Evolutionary conservation across 2,329 filamentous ascomycete genomes (phyloP), one percentile per base, ranked within the genome.

Genomic region (Fusarium verrucosum): DNA sequence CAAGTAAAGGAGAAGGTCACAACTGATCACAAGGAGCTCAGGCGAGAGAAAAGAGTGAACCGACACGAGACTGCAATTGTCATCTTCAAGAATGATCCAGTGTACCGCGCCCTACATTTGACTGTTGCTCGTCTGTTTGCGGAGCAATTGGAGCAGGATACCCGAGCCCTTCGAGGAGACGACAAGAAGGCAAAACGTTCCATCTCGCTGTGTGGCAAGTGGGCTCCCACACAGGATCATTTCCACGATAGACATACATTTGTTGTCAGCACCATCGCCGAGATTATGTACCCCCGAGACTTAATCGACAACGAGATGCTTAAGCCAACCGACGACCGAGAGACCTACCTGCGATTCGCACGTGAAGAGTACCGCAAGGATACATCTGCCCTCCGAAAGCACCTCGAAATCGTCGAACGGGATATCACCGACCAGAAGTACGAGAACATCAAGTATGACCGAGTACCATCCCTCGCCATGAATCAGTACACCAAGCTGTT

Each of bases 191-290:
- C 78, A 8, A 77, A 79, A 65, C 77, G 76, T 23, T 73, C 72
- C 14, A 80, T 88, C 50, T 86, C 84, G 0, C 79, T 88, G 0
- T 85, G 83, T 52, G 84, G 80, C 4, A 89, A 89, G 60, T 88
- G 86, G 86, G 83, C 85, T 2, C 86, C 86, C 2, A 81, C 82
- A 0, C 78, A 82, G 17, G 80, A 80, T 30, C 79, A 77, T 33
- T 85, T 85, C 63, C 85, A 87, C 64, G 86, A 88, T 72, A 81
- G 82, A 62, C 81, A 86, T 60, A 88, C 86, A 4, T 82, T 82
- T 62, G 79, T 88, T 58, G 78, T 82, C 28, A 84, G 82, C 41
- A 81, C 83, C 13, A 87, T 88, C 52, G 82, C 85, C 7, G 85
- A 88, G 72, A 75, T 84, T 13, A 67, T 87, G 10, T 79, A 82